phyloP scores from a whole-genome alignment of 176 grass and related monocot species.

The Aegilops umbellulata region DNA sequence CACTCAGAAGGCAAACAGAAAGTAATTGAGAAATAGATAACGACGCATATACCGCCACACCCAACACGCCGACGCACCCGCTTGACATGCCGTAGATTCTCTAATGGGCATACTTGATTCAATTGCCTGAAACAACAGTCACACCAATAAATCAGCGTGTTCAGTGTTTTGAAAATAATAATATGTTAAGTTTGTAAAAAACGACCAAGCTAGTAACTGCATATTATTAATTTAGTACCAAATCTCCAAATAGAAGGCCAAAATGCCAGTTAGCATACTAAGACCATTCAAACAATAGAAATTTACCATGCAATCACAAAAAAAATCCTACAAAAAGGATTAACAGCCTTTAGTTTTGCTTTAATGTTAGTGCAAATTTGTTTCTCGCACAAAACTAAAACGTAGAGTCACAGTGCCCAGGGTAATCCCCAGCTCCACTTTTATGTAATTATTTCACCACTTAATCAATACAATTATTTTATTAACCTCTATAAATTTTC shows the following conservation, averaged over 20 bases:
- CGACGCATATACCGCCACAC: slow-evolving; percentile 21
- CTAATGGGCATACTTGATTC: slow-evolving; percentile 46
- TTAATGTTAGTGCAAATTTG: background rate
- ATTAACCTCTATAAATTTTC: background rate
- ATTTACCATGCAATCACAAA: background rate
- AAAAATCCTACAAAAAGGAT: background rate
- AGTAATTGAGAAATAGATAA: background rate
- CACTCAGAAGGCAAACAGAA: background rate
- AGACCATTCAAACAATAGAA: background rate
- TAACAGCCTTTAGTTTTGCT: background rate
- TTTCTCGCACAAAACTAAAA: background rate
- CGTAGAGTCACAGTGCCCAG: background rate
- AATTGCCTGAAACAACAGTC: slow-evolving; percentile 31
- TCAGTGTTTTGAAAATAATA: background rate
- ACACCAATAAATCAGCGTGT: background rate
- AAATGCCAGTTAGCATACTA: background rate
- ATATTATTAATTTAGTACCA: background rate
- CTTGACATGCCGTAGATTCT: slow-evolving; percentile 51
- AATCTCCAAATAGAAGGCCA: background rate
- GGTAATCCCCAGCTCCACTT: background rate
- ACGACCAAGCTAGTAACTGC: background rate
- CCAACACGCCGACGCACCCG: slow-evolving; percentile 23
- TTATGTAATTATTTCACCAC: background rate
- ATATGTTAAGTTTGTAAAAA: background rate
- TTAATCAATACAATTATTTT: background rate